Evolutionary conservation across 352 stramenopile species (phyloP).

Genomic region (Globisporangium mamillatum): DNA sequence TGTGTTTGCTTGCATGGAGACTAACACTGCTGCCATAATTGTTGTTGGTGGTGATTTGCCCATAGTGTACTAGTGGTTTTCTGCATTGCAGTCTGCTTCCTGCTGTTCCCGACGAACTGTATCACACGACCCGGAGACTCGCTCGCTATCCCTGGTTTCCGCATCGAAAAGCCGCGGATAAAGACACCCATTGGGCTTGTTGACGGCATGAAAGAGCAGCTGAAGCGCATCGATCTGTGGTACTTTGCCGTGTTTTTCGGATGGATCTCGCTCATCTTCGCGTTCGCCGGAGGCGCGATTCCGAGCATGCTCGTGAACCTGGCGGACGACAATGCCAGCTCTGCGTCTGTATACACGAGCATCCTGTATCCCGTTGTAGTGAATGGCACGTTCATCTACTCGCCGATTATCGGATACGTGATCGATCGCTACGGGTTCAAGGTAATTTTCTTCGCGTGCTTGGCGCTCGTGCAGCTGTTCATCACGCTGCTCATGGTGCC

Average conservation of each 20-base stretch:
- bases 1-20: neutral
- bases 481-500: conserved; percentile 60
- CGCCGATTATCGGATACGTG: conserved; percentile 60
- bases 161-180: conserved; percentile 47
- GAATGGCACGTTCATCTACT: conserved; percentile 82
- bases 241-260: conserved; percentile 78
- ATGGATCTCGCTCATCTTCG: conserved; percentile 81
- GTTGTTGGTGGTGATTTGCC: neutral
- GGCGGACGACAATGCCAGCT: conserved; percentile 24
- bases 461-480: conserved; percentile 66
- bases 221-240: conserved; percentile 61
- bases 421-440: conserved; percentile 84
- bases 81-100: conserved; percentile 49
- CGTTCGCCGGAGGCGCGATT: conserved; percentile 71
- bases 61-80: conserved; percentile 40
- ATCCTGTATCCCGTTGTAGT: conserved; percentile 71
- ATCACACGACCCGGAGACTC: conserved; percentile 43
- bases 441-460: conserved; percentile 60
- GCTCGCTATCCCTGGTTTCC: conserved; percentile 49
- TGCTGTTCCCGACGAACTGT: conserved; percentile 74
- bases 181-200: conserved; percentile 61
- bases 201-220: conserved; percentile 51
- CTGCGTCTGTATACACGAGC: conserved; percentile 56
- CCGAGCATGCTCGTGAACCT: conserved; percentile 57
- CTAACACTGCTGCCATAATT: neutral